These are phyloP conservation scores for Ramaria sp. DNA, from an alignment of 768 basidiomycete genomes.

Conservation along the genomic window DNA sequence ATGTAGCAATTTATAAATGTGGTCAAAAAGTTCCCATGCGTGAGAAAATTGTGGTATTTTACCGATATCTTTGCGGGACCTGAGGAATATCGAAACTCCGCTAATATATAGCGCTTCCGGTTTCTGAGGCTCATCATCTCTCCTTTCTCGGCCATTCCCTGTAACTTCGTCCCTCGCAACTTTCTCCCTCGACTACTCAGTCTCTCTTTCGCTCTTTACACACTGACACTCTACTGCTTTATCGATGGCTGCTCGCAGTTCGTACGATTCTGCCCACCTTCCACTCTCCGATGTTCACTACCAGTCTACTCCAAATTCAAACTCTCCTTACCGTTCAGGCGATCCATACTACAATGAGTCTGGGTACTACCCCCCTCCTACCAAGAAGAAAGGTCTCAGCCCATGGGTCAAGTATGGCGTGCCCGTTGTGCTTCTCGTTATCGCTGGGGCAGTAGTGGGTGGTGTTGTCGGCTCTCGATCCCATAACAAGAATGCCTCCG, in stretches of 20 bases:
- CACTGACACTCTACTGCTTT: not conserved
- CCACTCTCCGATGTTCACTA: conserved; percentile 13
- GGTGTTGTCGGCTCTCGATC: conserved; percentile 66
- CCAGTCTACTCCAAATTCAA: conserved; percentile 2
- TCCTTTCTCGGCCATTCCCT: not conserved
- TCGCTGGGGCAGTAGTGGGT: conserved; percentile 60
- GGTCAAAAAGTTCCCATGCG: no score
- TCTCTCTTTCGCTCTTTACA: conserved; percentile 2
- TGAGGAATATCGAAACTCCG: not conserved
- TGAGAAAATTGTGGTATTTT: no score
- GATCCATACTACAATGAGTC: conserved; percentile 63
- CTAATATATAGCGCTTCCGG: not conserved
- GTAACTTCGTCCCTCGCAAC: not conserved
- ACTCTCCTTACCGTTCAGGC: conserved; percentile 44
- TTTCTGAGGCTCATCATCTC: not conserved
- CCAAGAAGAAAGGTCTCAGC: conserved; percentile 41
- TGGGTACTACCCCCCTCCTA: conserved; percentile 49
- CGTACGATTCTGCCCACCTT: conserved; percentile 12
- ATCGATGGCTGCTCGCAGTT: conserved; percentile 1
- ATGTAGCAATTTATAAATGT: no score
- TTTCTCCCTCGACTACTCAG: not conserved
- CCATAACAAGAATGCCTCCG: conserved; percentile 24
- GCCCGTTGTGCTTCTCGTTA: conserved; percentile 51
- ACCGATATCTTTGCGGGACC: not conserved
- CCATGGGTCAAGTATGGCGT: conserved; percentile 71